phyloP scores from a whole-genome alignment of 129 eudicot species.

The Tagetes patula region DNA sequence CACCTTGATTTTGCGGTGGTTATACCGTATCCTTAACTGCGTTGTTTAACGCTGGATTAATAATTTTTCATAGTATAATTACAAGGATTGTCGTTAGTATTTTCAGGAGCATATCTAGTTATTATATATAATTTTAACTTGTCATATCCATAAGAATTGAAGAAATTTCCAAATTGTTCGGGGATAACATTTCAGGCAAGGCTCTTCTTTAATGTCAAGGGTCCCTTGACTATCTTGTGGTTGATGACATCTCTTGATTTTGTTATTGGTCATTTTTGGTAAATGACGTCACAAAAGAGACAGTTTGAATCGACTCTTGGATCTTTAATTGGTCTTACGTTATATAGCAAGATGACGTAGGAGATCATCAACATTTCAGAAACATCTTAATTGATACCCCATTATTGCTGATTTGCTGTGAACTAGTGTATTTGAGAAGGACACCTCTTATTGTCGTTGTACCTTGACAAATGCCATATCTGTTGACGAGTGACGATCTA shows the following conservation, averaged over 20 bases:
- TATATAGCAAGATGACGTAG: conserved; percentile 13
- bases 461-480: conserved; percentile 8
- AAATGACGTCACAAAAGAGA: conserved; percentile 7
- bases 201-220: not conserved
- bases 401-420: conserved; percentile 5
- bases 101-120: conserved; percentile 4
- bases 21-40: not conserved
- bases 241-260: conserved; percentile 1
- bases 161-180: not conserved
- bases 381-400: conserved; percentile 2
- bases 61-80: not conserved
- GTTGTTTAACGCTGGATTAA: conserved; percentile 3
- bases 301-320: conserved; percentile 15
- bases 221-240: conserved; percentile 2
- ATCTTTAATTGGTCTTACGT: conserved; percentile 12
- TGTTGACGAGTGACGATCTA: not conserved
- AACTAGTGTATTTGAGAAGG: not conserved
- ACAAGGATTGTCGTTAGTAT: not conserved
- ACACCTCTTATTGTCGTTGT: conserved; percentile 2
- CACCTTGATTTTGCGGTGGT: conserved; percentile 1
- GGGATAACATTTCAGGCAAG: not conserved
- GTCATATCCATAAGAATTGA: not conserved
- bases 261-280: conserved; percentile 23
- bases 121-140: not conserved
- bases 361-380: not conserved